Evolutionary conservation across 2,329 filamentous ascomycete species (phyloP).

Genomic region (Aspergillus eucalypticola): DNA sequence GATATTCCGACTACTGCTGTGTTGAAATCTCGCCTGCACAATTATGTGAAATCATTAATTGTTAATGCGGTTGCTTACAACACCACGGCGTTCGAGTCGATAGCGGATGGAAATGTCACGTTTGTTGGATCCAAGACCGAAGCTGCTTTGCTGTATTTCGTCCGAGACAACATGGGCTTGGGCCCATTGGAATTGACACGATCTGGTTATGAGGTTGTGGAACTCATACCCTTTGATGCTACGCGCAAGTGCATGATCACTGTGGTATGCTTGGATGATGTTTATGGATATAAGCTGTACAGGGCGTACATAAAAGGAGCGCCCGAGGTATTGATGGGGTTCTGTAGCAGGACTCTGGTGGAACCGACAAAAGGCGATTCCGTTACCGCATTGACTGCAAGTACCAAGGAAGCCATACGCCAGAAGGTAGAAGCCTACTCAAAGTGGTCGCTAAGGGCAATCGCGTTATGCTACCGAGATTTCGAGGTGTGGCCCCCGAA

Average conservation of each 20-base stretch:
- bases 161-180: slow-evolving; percentile 64
- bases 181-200: slow-evolving; percentile 61
- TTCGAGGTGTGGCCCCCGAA: slow-evolving; percentile 43
- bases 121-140: slow-evolving; percentile 77
- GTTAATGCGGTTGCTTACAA: not conserved
- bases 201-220: slow-evolving; percentile 58
- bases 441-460: slow-evolving; percentile 58
- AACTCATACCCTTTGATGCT: slow-evolving; percentile 72
- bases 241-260: slow-evolving; percentile 64
- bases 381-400: slow-evolving; percentile 19
- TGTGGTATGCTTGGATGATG: slow-evolving; percentile 32
- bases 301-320: slow-evolving; percentile 48
- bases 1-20: slow-evolving; percentile 31
- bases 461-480: slow-evolving; percentile 29
- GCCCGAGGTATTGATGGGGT: slow-evolving; percentile 42
- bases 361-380: slow-evolving; percentile 34
- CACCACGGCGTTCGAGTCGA: slow-evolving; percentile 72
- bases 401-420: slow-evolving; percentile 24
- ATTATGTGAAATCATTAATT: not conserved
- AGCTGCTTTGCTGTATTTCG: slow-evolving; percentile 67
- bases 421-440: slow-evolving; percentile 57
- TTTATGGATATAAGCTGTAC: slow-evolving; percentile 22
- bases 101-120: slow-evolving; percentile 61
- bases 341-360: not conserved
- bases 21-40: not conserved